A percentile compares a stretch with the other conserved stretches of the same genome.
Evolutionary conservation across 495 filamentous ascomycete species (phyloP).

Genomic region (Xylaria scruposa): DNA sequence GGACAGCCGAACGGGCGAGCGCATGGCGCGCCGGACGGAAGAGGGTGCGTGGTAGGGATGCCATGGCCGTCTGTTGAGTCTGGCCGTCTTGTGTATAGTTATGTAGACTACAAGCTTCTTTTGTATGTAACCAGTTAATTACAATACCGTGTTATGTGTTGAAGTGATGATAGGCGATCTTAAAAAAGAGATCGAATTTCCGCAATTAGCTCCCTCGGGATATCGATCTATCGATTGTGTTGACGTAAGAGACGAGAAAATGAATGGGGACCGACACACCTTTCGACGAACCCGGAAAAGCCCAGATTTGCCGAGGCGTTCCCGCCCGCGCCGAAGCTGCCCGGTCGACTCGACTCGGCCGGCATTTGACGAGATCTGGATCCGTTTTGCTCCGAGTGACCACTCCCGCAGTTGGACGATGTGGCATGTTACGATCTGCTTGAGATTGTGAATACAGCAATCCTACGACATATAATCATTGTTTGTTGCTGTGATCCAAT

Average conservation of each 20-base stretch:
- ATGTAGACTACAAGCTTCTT: neutral
- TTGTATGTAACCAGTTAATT: neutral
- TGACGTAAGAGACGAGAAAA: slow-evolving; percentile 22
- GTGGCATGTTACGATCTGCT: neutral
- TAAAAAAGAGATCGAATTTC: neutral
- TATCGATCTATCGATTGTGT: slow-evolving; percentile 1
- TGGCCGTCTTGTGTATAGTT: neutral
- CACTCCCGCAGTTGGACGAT: neutral
- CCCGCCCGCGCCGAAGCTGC: slow-evolving; percentile 16
- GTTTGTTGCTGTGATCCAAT: neutral
- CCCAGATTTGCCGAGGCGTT: slow-evolving; percentile 21
- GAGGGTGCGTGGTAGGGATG: slow-evolving; percentile 35
- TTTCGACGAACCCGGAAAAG: slow-evolving; percentile 1
- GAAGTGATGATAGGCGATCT: neutral
- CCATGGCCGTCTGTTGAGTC: slow-evolving; percentile 11
- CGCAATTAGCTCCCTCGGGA: neutral
- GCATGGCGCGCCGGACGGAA: slow-evolving; percentile 30
- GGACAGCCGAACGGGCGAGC: slow-evolving; percentile 11
- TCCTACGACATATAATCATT: neutral
- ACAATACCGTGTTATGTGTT: too few species aligned
- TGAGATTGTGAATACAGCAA: neutral
- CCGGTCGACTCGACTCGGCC: slow-evolving; percentile 1
- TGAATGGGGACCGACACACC: slow-evolving; percentile 7
- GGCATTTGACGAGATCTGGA: neutral
- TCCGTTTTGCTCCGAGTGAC: slow-evolving; percentile 15